phyloP scores from a whole-genome alignment of 441 rosid genomes.

The Isatis lusitanica region DNA sequence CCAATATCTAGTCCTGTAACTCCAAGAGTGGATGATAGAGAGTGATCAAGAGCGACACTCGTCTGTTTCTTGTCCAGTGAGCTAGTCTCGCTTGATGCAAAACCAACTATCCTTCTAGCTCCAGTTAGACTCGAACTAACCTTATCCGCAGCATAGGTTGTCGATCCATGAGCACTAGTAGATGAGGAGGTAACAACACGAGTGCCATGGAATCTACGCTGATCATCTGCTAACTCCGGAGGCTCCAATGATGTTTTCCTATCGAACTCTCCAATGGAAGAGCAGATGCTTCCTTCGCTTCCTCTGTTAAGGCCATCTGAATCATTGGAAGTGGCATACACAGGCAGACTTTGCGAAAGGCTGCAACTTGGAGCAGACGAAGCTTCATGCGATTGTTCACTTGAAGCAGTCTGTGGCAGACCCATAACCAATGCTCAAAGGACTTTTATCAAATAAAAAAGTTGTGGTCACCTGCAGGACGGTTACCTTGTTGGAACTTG shows the following conservation, averaged over 20 bases:
- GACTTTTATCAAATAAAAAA: not conserved
- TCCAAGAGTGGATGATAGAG: constrained; percentile 38
- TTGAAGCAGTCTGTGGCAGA: constrained; percentile 72
- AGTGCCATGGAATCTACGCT: constrained; percentile 36
- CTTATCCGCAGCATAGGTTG: constrained; percentile 44
- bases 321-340: constrained; percentile 53
- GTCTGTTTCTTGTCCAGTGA: constrained; percentile 35
- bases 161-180: constrained; percentile 44
- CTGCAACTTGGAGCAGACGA: constrained; percentile 43
- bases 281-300: constrained; percentile 37
- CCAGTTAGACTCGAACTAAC: constrained; percentile 46
- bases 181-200: constrained; percentile 42
- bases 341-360: constrained; percentile 53
- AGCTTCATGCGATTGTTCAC: constrained; percentile 47
- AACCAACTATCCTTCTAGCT: constrained; percentile 82
- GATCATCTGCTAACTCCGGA: constrained; percentile 46
- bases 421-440: constrained; percentile 58
- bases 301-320: constrained; percentile 54
- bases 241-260: constrained; percentile 52
- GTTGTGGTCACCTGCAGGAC: constrained; percentile 2
- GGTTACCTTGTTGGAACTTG: constrained; percentile 16
- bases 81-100: constrained; percentile 54
- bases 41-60: constrained; percentile 41
- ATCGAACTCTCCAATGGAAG: constrained; percentile 58
- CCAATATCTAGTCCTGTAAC: constrained; percentile 51